Base-by-base conservation (phyloP, 805 yeast genomes). In the Schwanniomyces polymorphus region DNA sequence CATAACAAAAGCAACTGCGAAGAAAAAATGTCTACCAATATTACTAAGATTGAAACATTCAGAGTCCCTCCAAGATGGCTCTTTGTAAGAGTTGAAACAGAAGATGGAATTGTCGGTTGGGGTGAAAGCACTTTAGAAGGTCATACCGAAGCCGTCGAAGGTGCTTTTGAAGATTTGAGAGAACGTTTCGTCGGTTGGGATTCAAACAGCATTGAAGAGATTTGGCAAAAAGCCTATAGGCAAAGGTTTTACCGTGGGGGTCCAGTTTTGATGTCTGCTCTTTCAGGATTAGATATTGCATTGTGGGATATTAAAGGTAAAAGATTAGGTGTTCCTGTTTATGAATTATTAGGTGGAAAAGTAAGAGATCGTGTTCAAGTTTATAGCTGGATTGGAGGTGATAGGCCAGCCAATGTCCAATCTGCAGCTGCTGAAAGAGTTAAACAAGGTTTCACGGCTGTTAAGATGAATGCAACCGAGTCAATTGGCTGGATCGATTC, bases 341-440 rank as follows among this genome's bases (percentile, higher is more conserved):
- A 46, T 42, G 58, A 60, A 43, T 52, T 62, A 26, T 50, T 62
- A 7, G 67, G 67, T 27, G 67, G 67, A 17, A 56, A 51, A 42
- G 64, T 62, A 7, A 54, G 67, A 37, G 61, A 62, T 21, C 45
- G 51, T 27, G 53, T 62, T 21, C 45, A 46, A 10, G 67, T 62
- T 16, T 62, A 62, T 41, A 63, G 63, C 14, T 62, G 67, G 67
- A 62, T 62, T 46, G 67, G 67, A 9, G 67, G 67, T 16, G 62
- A 58, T 51, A 52, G 57, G 8, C 62, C 62, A 3, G 39, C 56
- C 23, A 57, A 59, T 44, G 67, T 62, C 21, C 50, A 41, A 18
- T 42, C 35, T 21, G 59, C 54, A n/a, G 67, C 67, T 41, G 43
- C 47, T 35, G 63, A 47, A 17, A 51, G 67, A 14, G 58, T 57